A percentile compares a stretch with the other conserved stretches of the same genome.
Conservation (phyloP, 2,329 filamentous ascomycete species). For the Teratosphaeria destructans region DNA sequence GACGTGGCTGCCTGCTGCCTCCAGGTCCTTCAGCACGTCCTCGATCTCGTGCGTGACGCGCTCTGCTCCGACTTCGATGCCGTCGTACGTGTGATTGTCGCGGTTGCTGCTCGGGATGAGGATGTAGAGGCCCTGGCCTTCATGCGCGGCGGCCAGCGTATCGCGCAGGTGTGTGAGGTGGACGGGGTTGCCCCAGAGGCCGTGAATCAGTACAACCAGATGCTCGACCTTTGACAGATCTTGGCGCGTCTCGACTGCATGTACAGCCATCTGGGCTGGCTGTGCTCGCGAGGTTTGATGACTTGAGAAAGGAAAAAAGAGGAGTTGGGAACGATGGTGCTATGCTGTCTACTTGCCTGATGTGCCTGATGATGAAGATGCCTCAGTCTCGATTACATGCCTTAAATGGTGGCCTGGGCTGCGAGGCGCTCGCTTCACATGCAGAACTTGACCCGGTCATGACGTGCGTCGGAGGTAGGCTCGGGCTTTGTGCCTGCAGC, state of each 20-base stretch:
- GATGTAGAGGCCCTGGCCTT: slow-evolving; percentile 56
- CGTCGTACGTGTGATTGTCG: slow-evolving; percentile 58
- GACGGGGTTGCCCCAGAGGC: slow-evolving; percentile 67
- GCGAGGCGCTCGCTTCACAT: background rate
- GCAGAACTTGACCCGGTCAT: background rate
- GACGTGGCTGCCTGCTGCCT: background rate
- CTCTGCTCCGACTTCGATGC: slow-evolving; percentile 59
- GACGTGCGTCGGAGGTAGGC: background rate
- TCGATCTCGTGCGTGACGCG: slow-evolving; percentile 55
- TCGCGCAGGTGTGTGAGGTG: slow-evolving; percentile 62
- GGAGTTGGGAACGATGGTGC: background rate
- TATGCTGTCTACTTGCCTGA: background rate
- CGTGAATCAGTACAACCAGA: slow-evolving; percentile 68
- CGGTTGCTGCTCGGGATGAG: slow-evolving; percentile 63
- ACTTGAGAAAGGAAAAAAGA: background rate
- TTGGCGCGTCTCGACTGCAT: slow-evolving; percentile 2
- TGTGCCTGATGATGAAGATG: background rate
- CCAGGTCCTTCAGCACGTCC: slow-evolving; percentile 48
- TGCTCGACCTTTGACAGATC: slow-evolving; percentile 40
- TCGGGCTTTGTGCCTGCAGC: background rate
- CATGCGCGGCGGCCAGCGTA: slow-evolving; percentile 50
- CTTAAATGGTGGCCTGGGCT: background rate
- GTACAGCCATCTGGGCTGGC: background rate
- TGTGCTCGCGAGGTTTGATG: background rate
- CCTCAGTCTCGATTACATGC: background rate